phyloP scores from a whole-genome alignment of 1,139 yeast species.

The Sugiyamaella neomexicana region DNA sequence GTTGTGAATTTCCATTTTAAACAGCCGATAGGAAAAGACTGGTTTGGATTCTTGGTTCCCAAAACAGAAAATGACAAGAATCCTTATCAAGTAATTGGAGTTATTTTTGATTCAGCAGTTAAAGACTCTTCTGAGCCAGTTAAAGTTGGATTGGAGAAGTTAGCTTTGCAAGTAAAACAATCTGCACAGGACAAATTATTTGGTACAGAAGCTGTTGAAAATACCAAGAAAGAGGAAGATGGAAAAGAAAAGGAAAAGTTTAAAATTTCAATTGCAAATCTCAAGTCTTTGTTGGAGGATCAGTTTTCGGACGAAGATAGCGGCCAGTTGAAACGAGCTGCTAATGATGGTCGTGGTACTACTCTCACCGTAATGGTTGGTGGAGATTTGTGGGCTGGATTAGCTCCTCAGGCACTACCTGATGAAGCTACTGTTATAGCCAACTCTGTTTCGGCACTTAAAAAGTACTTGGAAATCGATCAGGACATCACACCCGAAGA shows the following conservation, averaged over 20 bases:
- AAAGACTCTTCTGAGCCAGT: conserved; percentile 38
- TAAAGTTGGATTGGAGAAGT: conserved; percentile 1
- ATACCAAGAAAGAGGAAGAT: neutral
- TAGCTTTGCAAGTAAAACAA: conserved; percentile 5
- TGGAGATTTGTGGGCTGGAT: conserved; percentile 59
- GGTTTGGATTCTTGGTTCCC: conserved; percentile 92
- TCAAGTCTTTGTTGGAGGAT: conserved; percentile 16
- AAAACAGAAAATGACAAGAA: conserved; percentile 47
- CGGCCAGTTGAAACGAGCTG: neutral
- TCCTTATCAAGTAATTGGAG: conserved; percentile 70
- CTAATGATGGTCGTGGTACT: conserved; percentile 44
- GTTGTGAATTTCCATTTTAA: conserved; percentile 41
- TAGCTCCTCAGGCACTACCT: conserved; percentile 44
- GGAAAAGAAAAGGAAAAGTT: neutral
- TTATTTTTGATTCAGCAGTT: conserved; percentile 85
- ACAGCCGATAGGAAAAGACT: conserved; percentile 43
- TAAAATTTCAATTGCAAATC: conserved; percentile 2
- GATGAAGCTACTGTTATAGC: conserved; percentile 47
- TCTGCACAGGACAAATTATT: neutral
- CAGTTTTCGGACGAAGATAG: conserved; percentile 19
- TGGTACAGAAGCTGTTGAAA: conserved; percentile 6
- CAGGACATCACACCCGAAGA: conserved; percentile 45
- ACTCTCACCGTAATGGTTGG: conserved; percentile 90
- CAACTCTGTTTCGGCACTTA: conserved; percentile 51
- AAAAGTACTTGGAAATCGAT: conserved; percentile 47